A percentile compares a stretch with the other conserved stretches of the same genome.
Conservation (phyloP, 306 rosid genomes). For the Oxytropis ochrocephala region DNA sequence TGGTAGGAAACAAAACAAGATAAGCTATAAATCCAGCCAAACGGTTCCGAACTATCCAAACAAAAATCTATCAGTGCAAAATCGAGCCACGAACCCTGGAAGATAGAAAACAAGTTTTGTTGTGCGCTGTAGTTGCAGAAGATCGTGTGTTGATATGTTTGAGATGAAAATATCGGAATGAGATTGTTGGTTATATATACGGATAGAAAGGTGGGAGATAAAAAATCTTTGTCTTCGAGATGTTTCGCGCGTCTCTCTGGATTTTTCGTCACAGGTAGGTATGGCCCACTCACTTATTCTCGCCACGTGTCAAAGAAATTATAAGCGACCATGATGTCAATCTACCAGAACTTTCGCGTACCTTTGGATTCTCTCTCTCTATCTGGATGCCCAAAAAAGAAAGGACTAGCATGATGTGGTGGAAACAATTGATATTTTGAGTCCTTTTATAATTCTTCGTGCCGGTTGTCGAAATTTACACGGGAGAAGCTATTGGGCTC, state of each 20-base stretch:
- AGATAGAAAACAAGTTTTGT: not conserved
- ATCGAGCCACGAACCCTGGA: constrained; percentile 55
- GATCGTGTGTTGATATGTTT: not conserved
- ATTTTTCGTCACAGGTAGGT: constrained; percentile 5
- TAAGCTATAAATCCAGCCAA: constrained; percentile 31
- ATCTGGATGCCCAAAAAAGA: too few relatives aligned
- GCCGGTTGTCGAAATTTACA: too few relatives aligned
- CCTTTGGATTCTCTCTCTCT: not conserved
- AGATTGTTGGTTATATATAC: not conserved
- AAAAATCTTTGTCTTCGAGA: constrained; percentile 1
- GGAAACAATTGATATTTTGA: too few relatives aligned
- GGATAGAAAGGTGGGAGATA: too few relatives aligned
- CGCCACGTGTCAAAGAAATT: not conserved
- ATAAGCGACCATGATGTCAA: not conserved
- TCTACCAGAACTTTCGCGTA: not conserved
- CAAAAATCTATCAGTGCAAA: constrained; percentile 32
- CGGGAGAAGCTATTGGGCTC: too few relatives aligned
- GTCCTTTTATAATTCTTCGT: too few relatives aligned
- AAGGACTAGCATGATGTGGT: too few relatives aligned
- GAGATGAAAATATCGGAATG: not conserved
- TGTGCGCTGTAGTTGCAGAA: not conserved
- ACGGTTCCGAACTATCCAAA: constrained; percentile 50
- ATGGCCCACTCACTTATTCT: constrained; percentile 1
- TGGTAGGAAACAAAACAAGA: not conserved
- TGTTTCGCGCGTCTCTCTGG: constrained; percentile 20